A percentile compares a stretch with the other conserved stretches of the same genome.
Evolutionary conservation across 2,329 filamentous ascomycete species (phyloP).

Genomic region (Acrocalymma vagum): DNA sequence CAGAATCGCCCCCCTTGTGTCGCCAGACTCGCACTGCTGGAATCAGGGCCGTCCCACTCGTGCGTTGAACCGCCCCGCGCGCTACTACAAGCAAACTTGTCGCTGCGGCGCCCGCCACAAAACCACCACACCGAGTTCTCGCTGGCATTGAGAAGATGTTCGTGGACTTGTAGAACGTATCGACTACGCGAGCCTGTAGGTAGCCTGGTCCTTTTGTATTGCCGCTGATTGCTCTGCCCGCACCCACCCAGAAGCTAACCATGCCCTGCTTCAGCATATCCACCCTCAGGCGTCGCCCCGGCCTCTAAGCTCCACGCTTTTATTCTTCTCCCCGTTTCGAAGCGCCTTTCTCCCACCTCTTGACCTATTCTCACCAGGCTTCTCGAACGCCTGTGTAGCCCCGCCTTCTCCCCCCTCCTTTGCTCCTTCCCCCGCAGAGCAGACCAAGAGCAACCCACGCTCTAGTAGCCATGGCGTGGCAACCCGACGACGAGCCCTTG

Average conservation of each 20-base stretch:
- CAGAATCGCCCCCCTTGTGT: conserved; percentile 30
- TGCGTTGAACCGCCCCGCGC: conserved; percentile 38
- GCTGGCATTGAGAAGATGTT: conserved; percentile 36
- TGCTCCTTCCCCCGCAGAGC: conserved; percentile 17
- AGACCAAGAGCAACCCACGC: conserved; percentile 21
- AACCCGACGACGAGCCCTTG: conserved; percentile 86
- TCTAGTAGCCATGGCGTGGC: conserved; percentile 99
- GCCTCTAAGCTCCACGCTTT: too few relatives aligned
- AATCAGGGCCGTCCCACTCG: conserved; percentile 27
- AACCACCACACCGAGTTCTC: conserved; percentile 23
- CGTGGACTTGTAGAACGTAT: conserved; percentile 41
- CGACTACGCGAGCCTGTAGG: conserved; percentile 42
- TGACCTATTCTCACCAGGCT: neutral
- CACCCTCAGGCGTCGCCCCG: conserved; percentile 36
- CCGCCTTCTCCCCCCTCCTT: too few relatives aligned
- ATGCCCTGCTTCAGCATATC: conserved; percentile 37
- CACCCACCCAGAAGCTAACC: conserved; percentile 38
- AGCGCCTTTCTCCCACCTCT: conserved; percentile 1
- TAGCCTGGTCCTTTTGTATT: conserved; percentile 30
- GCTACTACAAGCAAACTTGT: conserved; percentile 43
- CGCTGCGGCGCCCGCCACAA: conserved; percentile 29
- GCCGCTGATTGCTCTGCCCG: conserved; percentile 28
- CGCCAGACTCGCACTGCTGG: conserved; percentile 23
- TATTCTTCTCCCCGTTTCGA: conserved; percentile 11
- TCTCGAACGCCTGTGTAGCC: too few relatives aligned